phyloP scores from a whole-genome alignment of 2,329 filamentous ascomycete genomes.

The Clonostachys rhizophaga region DNA sequence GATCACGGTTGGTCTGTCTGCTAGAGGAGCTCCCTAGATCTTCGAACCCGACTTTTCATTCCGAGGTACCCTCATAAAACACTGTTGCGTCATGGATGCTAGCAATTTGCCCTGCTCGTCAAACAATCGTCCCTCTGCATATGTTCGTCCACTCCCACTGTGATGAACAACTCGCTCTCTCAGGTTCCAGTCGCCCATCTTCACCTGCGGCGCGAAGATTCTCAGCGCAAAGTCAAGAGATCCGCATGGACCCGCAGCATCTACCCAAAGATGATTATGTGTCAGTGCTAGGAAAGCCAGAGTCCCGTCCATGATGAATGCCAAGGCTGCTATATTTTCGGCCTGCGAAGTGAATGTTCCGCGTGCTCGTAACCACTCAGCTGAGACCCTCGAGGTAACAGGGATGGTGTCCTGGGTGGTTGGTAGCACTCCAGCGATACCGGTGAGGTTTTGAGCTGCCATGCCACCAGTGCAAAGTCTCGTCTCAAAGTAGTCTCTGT shows the following conservation, averaged over 20 bases:
- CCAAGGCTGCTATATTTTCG: constrained; percentile 29
- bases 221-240: constrained; percentile 44
- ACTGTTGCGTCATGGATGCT: constrained; percentile 43
- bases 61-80: constrained; percentile 16
- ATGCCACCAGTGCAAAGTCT: constrained; percentile 29
- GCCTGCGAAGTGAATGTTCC: constrained; percentile 10
- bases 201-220: constrained; percentile 28
- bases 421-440: constrained; percentile 28
- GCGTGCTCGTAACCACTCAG: constrained; percentile 31
- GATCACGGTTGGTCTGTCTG: no score
- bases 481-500: constrained; percentile 23
- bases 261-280: constrained; percentile 33
- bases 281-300: constrained; percentile 36
- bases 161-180: constrained; percentile 29
- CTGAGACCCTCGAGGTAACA: constrained; percentile 26
- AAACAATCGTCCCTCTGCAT: neutral
- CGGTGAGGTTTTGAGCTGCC: constrained; percentile 34
- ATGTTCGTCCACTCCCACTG: constrained; percentile 14
- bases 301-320: constrained; percentile 37
- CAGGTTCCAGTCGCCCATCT: constrained; percentile 35
- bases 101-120: constrained; percentile 28
- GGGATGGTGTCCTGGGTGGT: constrained; percentile 23
- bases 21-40: no score
- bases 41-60: no score
- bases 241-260: constrained; percentile 35